Evolutionary conservation across 2,329 filamentous ascomycete species (phyloP).

Genomic region (Trichoderma arundinaceum): DNA sequence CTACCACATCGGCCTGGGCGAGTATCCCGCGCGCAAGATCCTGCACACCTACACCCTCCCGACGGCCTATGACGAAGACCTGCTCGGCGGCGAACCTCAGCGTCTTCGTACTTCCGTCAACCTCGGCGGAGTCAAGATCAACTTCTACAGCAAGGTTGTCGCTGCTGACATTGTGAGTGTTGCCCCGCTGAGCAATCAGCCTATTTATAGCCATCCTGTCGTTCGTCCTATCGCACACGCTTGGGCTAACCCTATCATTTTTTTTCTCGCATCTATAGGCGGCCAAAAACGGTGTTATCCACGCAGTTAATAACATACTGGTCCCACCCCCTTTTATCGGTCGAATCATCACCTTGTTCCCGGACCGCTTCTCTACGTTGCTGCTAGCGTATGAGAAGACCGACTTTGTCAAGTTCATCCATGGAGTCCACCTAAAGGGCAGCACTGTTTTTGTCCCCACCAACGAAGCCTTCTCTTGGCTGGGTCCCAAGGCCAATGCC

Average conservation of each 20-base stretch:
- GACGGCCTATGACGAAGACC: conserved; percentile 63
- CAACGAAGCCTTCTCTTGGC: conserved; percentile 78
- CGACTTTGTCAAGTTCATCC: conserved; percentile 66
- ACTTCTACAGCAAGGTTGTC: conserved; percentile 76
- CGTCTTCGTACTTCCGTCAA: conserved; percentile 72
- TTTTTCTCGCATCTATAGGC: conserved; percentile 50
- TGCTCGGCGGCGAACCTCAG: conserved; percentile 70
- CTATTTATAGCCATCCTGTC: conserved; percentile 24
- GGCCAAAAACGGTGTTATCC: conserved; percentile 80
- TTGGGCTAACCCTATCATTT: not conserved
- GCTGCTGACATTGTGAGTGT: conserved; percentile 69
- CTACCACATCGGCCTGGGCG: conserved; percentile 76
- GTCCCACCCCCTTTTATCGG: conserved; percentile 72
- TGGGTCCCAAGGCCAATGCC: conserved; percentile 75
- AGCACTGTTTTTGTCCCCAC: conserved; percentile 81
- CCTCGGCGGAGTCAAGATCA: conserved; percentile 69
- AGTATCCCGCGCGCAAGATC: conserved; percentile 70
- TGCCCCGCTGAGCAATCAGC: conserved; percentile 21
- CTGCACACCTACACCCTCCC: conserved; percentile 75
- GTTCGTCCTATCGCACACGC: not conserved
- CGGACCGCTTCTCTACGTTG: conserved; percentile 78
- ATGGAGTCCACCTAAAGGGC: conserved; percentile 61
- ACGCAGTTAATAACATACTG: conserved; percentile 76
- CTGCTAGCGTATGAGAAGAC: conserved; percentile 76
- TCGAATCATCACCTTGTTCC: conserved; percentile 65